Conservation (phyloP, 345 rosid species). For the Ceriops zippeliana region DNA sequence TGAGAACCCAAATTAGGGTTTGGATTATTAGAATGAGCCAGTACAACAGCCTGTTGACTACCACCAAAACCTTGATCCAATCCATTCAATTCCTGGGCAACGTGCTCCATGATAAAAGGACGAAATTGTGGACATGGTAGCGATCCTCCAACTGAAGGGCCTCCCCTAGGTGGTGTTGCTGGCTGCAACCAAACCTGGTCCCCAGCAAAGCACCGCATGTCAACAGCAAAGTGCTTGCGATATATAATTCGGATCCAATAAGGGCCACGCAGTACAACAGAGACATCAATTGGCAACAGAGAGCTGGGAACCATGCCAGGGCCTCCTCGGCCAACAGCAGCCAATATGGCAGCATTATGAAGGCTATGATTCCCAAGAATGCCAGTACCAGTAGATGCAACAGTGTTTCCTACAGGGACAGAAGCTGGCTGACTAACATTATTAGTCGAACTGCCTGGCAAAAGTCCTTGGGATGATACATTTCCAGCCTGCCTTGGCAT, state of each 20-base stretch:
- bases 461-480: slow-evolving; percentile 53
- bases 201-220: slow-evolving; percentile 99
- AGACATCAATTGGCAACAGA: slow-evolving; percentile 93
- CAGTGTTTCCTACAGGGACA: slow-evolving; percentile 41
- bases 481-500: slow-evolving; percentile 64
- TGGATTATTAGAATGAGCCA: slow-evolving; percentile 39
- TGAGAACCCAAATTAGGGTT: slow-evolving; percentile 48
- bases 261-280: slow-evolving; percentile 97
- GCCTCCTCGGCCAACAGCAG: slow-evolving; percentile 80
- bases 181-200: slow-evolving; percentile 99
- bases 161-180: slow-evolving; percentile 96
- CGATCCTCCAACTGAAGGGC: slow-evolving; percentile 89
- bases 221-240: slow-evolving; percentile 93
- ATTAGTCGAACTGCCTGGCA: slow-evolving; percentile 39
- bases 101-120: slow-evolving; percentile 99
- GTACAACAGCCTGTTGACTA: slow-evolving; percentile 64
- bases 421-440: slow-evolving; percentile 52
- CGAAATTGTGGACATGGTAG: slow-evolving; percentile 99
- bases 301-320: slow-evolving; percentile 99
- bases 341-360: slow-evolving; percentile 74
- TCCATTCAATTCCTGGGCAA: slow-evolving; percentile 93
- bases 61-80: slow-evolving; percentile 70
- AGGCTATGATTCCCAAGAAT: slow-evolving; percentile 60
- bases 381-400: slow-evolving; percentile 42
- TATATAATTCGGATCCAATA: slow-evolving; percentile 96